Evolutionary conservation across 2,329 filamentous ascomycete genomes (phyloP), one percentile per base, ranked within the genome.

Genomic region (Aspergillus fumigatiaffinis): DNA sequence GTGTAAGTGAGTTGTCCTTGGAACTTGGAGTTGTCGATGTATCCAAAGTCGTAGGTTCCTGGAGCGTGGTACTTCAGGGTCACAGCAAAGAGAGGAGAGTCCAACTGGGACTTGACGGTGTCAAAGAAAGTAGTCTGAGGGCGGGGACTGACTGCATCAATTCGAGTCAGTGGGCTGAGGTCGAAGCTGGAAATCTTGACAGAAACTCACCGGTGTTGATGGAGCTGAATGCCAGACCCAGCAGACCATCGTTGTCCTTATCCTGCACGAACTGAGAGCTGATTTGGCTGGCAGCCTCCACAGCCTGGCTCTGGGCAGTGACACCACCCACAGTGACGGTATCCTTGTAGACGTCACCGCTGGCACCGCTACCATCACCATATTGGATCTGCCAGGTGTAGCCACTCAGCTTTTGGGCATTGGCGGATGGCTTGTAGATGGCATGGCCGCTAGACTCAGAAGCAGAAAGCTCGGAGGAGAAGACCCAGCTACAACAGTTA

Each of bases 301-400:
- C 82, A 8, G 86, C 85, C 71, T 90, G 87, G 2, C 72, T 69
- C 2, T 79, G 79, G 35, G 86, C 85, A 28, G 77, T 83, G 2
- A 87, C 82, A 29, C 77, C 76, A 49, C 85, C 87, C 26, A 90
- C 79, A 23, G 76, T 76, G 46, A 90, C 87, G 50, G 78, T 83
- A 70, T 90, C 88, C 29, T 77, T 80, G 72, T 87, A 89, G 54
- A 90, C 87, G 51, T 81, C 80, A 46, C 88, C 88, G 49, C 73
- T 77, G 20, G 87, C 87, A 42, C 79, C 79, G 48, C 83, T 84
- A 14, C 84, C 84, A 63, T 90, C 88, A 25, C 85, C 87, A 64
- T 90, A 90, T 17, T 68, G 74, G 66, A 89, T 86, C 6, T 72
- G 71, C 86, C 86, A 90, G 25, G 72, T 79, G 60, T 78, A 75